Base-by-base conservation (phyloP, 495 filamentous ascomycete species). In the Annulohypoxylon nitens region DNA sequence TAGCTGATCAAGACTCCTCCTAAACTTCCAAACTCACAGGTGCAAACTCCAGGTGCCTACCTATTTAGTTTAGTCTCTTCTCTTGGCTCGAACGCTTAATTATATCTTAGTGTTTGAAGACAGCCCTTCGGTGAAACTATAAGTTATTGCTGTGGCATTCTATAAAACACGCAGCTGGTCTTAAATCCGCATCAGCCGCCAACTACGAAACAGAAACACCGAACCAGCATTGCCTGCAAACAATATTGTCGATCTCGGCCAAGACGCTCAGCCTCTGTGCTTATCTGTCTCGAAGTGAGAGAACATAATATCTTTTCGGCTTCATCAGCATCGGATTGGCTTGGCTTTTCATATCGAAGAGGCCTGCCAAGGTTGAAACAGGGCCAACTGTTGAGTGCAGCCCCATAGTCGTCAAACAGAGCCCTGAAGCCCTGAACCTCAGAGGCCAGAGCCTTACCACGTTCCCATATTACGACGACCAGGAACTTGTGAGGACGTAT, bases 351-450 rank as follows among this genome's bases (percentile, higher is more conserved):
- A 69, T 74, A 69, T 70, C 66, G 25, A 66, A 64, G 43, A 62
- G 37, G 37, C 16, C 47, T 55, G 67, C 71, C 71, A 74, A 74
- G 71, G 57, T 67, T 64, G 11, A 41, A 60, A 36, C 33, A 10
- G 36, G 59, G 43, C 67, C 71, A 74, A 74, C 71, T 59, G 67
- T 67, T 74, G 71, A 50, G 59, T 6, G 67, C 67, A 58, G 63
- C 71, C 71, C 55, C 59, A 18, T 66, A 43, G 41, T 36, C 34
- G 58, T 67, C 48, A 60, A 69, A 69, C 65, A 59, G 50, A 67
- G 51, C 66, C 67, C 7, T 10, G 37, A 39, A 12, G 51, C 66
- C 67, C 7, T 10, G 37, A 39, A 12, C 6, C 66, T 67, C 12
- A 59, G 50, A 67, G 51, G 61, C 67, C 3, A 11, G 41, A 45